phyloP scores from a whole-genome alignment of 768 basidiomycete species.

The Termitomyces sp. region DNA sequence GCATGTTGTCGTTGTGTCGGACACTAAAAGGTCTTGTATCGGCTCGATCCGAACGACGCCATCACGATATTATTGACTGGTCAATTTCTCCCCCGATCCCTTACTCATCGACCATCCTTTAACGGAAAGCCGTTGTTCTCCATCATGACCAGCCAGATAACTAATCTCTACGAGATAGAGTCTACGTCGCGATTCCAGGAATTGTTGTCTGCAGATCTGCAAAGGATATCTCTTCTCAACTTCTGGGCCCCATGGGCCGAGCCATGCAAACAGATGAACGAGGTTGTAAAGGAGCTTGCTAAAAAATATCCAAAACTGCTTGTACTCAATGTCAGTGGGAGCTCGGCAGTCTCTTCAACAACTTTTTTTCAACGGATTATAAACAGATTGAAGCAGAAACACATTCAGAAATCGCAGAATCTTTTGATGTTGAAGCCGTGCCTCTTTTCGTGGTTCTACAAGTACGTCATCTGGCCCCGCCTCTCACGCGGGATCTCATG shows the following conservation, averaged over 20 bases:
- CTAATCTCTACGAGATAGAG: conserved; percentile 37
- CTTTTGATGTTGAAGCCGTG: conserved; percentile 88
- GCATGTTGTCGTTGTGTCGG: background rate
- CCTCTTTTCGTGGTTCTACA: conserved; percentile 79
- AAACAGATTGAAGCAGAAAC: conserved; percentile 79
- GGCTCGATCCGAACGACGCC: conserved; percentile 16
- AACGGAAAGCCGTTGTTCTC: background rate
- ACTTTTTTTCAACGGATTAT: background rate
- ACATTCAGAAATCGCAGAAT: conserved; percentile 81
- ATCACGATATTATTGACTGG: conserved; percentile 13
- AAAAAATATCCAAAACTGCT: conserved; percentile 63
- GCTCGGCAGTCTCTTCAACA: background rate
- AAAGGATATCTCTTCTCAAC: conserved; percentile 79
- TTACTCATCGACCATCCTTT: conserved; percentile 12
- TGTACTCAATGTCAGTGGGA: conserved; percentile 60
- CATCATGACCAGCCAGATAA: background rate
- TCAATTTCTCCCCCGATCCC: background rate
- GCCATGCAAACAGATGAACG: conserved; percentile 88
- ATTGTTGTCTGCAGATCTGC: conserved; percentile 70
- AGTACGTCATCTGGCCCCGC: conserved; percentile 35
- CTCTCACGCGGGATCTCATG: background rate
- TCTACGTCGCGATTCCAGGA: conserved; percentile 71
- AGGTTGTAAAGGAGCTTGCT: conserved; percentile 67
- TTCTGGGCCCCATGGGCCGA: conserved; percentile 95
- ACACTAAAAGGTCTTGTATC: background rate